phyloP scores from a whole-genome alignment of 306 rosid species.

The Vachellia pachyceras region DNA sequence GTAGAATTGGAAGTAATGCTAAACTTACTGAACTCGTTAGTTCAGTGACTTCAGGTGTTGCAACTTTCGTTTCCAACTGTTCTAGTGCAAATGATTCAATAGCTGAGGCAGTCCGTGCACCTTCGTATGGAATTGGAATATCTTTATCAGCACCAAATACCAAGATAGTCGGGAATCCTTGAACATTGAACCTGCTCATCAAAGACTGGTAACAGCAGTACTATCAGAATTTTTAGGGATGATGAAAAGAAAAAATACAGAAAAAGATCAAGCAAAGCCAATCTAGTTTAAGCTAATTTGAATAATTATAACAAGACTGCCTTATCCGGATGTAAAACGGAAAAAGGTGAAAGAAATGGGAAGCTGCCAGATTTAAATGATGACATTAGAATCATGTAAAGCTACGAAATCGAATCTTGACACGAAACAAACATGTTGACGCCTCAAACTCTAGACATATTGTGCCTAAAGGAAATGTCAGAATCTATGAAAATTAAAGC shows the following conservation, averaged over 20 bases:
- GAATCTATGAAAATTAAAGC: background rate
- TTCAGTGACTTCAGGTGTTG: conserved; percentile 96
- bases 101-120: conserved; percentile 84
- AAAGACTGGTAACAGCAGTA: conserved; percentile 68
- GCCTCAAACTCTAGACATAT: background rate
- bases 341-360: background rate
- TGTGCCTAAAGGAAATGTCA: background rate
- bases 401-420: background rate
- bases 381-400: background rate
- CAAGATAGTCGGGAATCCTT: conserved; percentile 98
- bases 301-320: background rate
- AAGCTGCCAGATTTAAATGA: background rate
- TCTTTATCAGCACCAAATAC: conserved; percentile 97
- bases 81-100: conserved; percentile 89
- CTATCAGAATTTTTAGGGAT: conserved; percentile 46
- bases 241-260: background rate
- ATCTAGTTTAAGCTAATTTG: background rate
- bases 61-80: conserved; percentile 83
- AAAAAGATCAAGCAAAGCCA: background rate
- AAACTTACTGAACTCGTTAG: conserved; percentile 71
- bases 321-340: conserved; percentile 13
- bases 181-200: conserved; percentile 94
- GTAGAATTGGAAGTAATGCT: conserved; percentile 26
- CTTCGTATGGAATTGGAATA: conserved; percentile 85
- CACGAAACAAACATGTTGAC: background rate